phyloP scores from a whole-genome alignment of 1,139 yeast species.

The Suhomyces atakaporum region DNA sequence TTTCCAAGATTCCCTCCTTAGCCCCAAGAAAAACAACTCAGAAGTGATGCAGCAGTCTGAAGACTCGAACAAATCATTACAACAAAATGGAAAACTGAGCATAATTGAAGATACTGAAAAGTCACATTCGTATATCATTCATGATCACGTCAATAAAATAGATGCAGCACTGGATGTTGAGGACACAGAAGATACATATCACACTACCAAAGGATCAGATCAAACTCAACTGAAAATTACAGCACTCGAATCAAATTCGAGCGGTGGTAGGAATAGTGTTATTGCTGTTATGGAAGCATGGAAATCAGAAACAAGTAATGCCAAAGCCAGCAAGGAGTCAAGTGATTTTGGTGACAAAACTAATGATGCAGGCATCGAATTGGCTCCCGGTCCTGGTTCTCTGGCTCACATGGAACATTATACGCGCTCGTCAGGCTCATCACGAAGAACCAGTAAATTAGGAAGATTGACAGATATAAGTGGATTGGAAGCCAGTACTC shows the following conservation, averaged over 20 bases:
- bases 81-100: too few species aligned
- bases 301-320: background rate
- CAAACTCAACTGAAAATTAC: background rate
- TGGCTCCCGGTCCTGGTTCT: conserved; percentile 1
- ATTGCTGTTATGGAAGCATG: background rate
- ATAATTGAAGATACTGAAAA: background rate
- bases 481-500: conserved; percentile 24
- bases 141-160: too few species aligned
- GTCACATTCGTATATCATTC: background rate
- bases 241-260: background rate
- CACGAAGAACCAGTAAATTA: conserved; percentile 3
- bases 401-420: conserved; percentile 15
- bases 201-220: background rate
- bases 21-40: too few species aligned
- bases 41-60: too few species aligned
- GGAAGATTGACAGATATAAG: conserved; percentile 6
- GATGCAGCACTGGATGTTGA: background rate
- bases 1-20: too few species aligned
- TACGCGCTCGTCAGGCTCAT: conserved; percentile 10
- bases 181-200: background rate
- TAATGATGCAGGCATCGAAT: conserved; percentile 7
- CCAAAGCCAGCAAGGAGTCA: too few species aligned
- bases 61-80: too few species aligned
- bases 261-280: background rate
- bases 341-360: too few species aligned